These are phyloP conservation scores for Calonectria crousiana DNA, from an alignment of 2,329 filamentous ascomycete genomes.

Conservation along the genomic window DNA sequence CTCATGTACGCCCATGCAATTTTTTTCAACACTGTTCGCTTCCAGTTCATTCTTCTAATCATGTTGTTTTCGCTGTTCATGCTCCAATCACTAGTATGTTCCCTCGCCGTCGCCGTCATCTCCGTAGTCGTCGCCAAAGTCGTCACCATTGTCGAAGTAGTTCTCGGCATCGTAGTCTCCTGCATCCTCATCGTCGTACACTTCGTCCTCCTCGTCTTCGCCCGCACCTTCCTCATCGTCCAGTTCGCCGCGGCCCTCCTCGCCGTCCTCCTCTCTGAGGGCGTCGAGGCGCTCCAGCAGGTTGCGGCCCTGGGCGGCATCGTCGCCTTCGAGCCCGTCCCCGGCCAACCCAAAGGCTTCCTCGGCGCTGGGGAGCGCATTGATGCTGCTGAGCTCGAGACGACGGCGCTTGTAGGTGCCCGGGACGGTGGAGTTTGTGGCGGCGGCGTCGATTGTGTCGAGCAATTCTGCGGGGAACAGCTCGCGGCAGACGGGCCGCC, in stretches of 20 bases:
- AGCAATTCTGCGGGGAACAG: slow-evolving; percentile 70
- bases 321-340: slow-evolving; percentile 45
- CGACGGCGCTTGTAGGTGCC: slow-evolving; percentile 56
- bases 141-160: slow-evolving; percentile 71
- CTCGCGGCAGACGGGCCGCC: slow-evolving; percentile 62
- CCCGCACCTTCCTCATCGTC: slow-evolving; percentile 63
- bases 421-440: slow-evolving; percentile 47
- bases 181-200: slow-evolving; percentile 69
- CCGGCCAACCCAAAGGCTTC: slow-evolving; percentile 57
- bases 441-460: slow-evolving; percentile 63
- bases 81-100: slow-evolving; percentile 46
- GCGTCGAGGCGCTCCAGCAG: slow-evolving; percentile 60
- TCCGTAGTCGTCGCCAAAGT: slow-evolving; percentile 64
- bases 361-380: slow-evolving; percentile 62
- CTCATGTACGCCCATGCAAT: slow-evolving; percentile 1
- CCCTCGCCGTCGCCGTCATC: slow-evolving; percentile 64
- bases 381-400: slow-evolving; percentile 61
- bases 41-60: not conserved
- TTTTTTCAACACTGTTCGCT: not conserved
- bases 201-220: slow-evolving; percentile 62
- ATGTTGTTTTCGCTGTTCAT: not conserved
- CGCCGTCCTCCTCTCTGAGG: slow-evolving; percentile 63
- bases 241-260: slow-evolving; percentile 58
- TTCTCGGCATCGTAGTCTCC: slow-evolving; percentile 72
- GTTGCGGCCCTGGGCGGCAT: slow-evolving; percentile 49